Evolutionary conservation across 306 rosid species (phyloP).

Genomic region (Cicer bijugum): DNA sequence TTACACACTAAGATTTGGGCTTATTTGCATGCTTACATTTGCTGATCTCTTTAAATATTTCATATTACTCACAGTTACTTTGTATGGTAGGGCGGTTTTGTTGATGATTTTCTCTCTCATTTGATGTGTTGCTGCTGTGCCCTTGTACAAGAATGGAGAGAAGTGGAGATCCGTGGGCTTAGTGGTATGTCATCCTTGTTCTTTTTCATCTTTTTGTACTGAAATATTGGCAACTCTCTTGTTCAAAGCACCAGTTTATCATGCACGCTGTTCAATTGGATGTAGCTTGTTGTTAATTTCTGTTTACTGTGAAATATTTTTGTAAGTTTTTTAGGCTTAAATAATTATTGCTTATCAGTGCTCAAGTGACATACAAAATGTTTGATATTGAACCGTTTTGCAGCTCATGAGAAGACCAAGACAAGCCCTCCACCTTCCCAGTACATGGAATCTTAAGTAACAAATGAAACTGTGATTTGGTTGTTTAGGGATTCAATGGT

Average conservation of each 20-base stretch:
- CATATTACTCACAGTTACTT: conserved; percentile 32
- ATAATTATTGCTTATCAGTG: conserved; percentile 2
- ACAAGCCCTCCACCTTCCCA: conserved; percentile 89
- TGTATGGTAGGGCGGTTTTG: conserved; percentile 73
- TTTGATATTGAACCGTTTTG: conserved; percentile 47
- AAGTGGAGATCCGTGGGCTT: conserved; percentile 86
- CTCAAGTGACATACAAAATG: neutral
- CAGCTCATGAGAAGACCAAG: conserved; percentile 83
- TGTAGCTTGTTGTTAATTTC: conserved; percentile 1
- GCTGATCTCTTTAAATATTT: conserved; percentile 28
- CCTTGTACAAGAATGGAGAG: conserved; percentile 99
- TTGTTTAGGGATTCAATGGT: conserved; percentile 41
- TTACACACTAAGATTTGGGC: conserved; percentile 1
- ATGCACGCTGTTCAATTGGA: conserved; percentile 16
- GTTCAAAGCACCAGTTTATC: conserved; percentile 1
- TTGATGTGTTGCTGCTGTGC: conserved; percentile 99
- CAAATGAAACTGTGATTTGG: conserved; percentile 40
- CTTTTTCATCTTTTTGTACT: conserved; percentile 24
- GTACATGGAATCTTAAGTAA: conserved; percentile 77
- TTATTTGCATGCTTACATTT: conserved; percentile 19
- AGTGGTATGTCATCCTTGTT: conserved; percentile 57
- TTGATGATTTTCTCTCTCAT: conserved; percentile 96
- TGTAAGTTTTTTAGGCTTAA: conserved; percentile 6
- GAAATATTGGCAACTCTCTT: conserved; percentile 20
- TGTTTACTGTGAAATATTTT: neutral